Evolutionary conservation across 2,329 filamentous ascomycete genomes (phyloP).

Genomic region (Colletotrichum salicis): DNA sequence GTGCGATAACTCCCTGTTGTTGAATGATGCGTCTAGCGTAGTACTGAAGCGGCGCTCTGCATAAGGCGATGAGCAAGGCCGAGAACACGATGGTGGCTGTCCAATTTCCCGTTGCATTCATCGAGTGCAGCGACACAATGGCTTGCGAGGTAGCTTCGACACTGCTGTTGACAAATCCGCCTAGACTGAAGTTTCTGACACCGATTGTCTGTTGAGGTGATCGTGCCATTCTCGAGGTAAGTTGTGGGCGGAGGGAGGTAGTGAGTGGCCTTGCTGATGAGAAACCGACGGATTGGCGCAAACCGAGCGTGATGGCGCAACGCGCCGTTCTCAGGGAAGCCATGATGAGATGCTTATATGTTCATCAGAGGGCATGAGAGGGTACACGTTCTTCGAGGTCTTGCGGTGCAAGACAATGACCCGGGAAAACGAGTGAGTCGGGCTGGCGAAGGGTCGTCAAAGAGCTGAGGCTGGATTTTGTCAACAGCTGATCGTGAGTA

Average conservation of each 20-base stretch:
- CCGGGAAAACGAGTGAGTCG: background rate
- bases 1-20: background rate
- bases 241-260: slow-evolving; percentile 12
- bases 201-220: background rate
- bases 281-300: slow-evolving; percentile 7
- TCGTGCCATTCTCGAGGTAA: background rate
- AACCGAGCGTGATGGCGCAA: background rate
- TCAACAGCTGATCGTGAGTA: background rate
- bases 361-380: background rate
- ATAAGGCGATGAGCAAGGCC: background rate
- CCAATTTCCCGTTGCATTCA: background rate
- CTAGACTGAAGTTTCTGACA: slow-evolving; percentile 44
- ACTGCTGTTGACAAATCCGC: slow-evolving; percentile 34
- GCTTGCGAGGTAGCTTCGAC: slow-evolving; percentile 31
- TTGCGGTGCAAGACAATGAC: background rate
- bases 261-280: slow-evolving; percentile 15
- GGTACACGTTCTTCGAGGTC: background rate
- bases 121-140: slow-evolving; percentile 24
- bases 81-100: slow-evolving; percentile 1
- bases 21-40: background rate
- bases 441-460: background rate
- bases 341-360: slow-evolving; percentile 4
- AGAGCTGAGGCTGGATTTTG: background rate
- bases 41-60: slow-evolving; percentile 4
- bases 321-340: slow-evolving; percentile 22